These are phyloP conservation scores for Candolleomyces eurysporus DNA, from an alignment of 768 basidiomycete genomes.

Conservation along the genomic window DNA sequence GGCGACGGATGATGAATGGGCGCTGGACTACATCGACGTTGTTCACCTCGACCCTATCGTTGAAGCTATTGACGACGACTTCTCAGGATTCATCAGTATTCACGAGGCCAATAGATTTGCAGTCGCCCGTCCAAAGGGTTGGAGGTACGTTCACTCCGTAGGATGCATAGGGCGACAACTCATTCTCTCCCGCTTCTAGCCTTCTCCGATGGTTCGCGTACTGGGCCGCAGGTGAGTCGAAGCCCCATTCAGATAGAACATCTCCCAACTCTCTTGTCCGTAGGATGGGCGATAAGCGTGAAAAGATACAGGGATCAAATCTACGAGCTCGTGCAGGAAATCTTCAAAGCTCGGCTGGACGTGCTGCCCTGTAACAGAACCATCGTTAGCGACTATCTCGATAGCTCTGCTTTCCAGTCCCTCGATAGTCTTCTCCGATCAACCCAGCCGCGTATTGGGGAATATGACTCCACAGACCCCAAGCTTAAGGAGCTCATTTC, in stretches of 20 bases:
- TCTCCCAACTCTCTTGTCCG: background rate
- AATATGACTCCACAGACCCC: conserved; percentile 22
- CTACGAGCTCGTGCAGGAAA: conserved; percentile 26
- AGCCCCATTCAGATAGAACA: background rate
- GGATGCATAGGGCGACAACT: too few relatives aligned
- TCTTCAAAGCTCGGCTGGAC: conserved; percentile 25
- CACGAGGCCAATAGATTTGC: conserved; percentile 26
- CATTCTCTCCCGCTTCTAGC: conserved; percentile 8
- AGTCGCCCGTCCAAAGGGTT: conserved; percentile 17
- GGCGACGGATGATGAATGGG: conserved; percentile 18
- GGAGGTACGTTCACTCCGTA: conserved; percentile 16
- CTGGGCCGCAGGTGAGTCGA: conserved; percentile 22
- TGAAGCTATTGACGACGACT: conserved; percentile 27
- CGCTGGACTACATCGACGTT: conserved; percentile 23
- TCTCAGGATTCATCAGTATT: conserved; percentile 26
- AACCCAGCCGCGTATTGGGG: conserved; percentile 23
- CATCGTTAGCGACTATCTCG: conserved; percentile 30
- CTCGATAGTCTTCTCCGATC: conserved; percentile 32
- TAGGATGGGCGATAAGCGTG: conserved; percentile 34
- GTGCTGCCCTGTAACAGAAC: conserved; percentile 28
- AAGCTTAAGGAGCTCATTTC: conserved; percentile 26
- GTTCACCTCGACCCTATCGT: conserved; percentile 23
- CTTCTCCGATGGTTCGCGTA: conserved; percentile 27
- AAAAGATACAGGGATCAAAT: conserved; percentile 31
- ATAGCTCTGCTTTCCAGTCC: conserved; percentile 26